These are phyloP conservation scores for Aspergillus olivimuriae DNA, from an alignment of 495 filamentous ascomycete genomes.

Conservation along the genomic window DNA sequence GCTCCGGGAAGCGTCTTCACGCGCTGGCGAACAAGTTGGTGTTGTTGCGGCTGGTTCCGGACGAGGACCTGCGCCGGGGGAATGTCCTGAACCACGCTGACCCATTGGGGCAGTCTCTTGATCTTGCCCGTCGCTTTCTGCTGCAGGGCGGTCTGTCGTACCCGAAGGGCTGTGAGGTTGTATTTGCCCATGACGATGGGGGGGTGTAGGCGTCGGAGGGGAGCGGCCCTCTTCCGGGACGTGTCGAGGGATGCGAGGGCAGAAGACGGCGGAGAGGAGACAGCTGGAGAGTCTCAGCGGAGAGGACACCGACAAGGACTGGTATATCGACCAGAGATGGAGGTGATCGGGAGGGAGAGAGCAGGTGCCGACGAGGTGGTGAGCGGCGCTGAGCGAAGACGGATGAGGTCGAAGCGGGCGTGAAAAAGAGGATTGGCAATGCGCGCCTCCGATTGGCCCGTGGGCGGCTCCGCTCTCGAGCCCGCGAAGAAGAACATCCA, in stretches of 20 bases:
- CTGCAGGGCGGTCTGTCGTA: conserved; percentile 58
- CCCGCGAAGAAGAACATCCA: conserved; percentile 5
- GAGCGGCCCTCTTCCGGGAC: not conserved
- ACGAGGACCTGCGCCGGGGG: conserved; percentile 75
- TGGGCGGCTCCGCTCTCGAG: conserved; percentile 31
- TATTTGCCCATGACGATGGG: conserved; percentile 54
- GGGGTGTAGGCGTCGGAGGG: not conserved
- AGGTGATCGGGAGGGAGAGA: too few species aligned
- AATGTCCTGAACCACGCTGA: conserved; percentile 61
- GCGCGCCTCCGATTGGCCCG: conserved; percentile 35
- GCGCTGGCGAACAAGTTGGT: conserved; percentile 50
- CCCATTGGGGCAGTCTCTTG: conserved; percentile 62
- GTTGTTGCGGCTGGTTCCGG: conserved; percentile 59
- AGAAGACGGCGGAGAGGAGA: not conserved
- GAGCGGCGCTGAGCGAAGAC: not conserved
- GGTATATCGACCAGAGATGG: not conserved
- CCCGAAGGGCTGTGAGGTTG: conserved; percentile 66
- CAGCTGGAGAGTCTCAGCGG: too few species aligned
- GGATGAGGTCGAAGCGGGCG: conserved; percentile 10
- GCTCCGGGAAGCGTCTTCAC: conserved; percentile 31
- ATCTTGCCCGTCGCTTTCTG: conserved; percentile 48
- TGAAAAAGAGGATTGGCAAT: conserved; percentile 38
- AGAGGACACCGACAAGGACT: too few species aligned
- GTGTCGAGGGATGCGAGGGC: not conserved
- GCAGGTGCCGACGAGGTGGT: too few species aligned